Evolutionary conservation across 2,329 filamentous ascomycete genomes (phyloP).

Genomic region (Aphanoascus verrucosus): DNA sequence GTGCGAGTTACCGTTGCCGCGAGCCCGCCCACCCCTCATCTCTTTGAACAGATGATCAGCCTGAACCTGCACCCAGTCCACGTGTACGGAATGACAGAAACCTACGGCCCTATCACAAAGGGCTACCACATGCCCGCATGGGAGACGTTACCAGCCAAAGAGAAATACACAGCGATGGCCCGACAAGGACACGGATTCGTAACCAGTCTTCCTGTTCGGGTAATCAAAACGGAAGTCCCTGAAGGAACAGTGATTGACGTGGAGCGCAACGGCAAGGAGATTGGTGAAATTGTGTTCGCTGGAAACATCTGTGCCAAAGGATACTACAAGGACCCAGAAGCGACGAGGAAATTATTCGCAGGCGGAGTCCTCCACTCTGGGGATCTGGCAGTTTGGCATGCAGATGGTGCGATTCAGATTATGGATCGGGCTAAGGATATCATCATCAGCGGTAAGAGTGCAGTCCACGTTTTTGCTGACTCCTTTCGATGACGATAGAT

Average conservation of each 20-base stretch:
- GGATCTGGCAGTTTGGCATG: constrained; percentile 86
- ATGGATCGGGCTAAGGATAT: constrained; percentile 93
- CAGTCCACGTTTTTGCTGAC: not conserved
- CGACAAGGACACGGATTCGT: constrained; percentile 88
- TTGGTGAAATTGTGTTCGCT: constrained; percentile 73
- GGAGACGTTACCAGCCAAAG: constrained; percentile 60
- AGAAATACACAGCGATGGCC: constrained; percentile 84
- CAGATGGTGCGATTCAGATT: constrained; percentile 83
- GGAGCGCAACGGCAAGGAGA: constrained; percentile 58
- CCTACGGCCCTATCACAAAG: constrained; percentile 91
- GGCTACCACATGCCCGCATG: constrained; percentile 79
- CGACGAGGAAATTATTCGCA: constrained; percentile 74
- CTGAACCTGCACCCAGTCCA: constrained; percentile 86
- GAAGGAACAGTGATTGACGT: constrained; percentile 59
- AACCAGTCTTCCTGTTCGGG: constrained; percentile 65
- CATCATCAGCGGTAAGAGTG: constrained; percentile 71
- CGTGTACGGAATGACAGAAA: constrained; percentile 80
- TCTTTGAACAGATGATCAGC: constrained; percentile 84
- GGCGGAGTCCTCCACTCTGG: constrained; percentile 82
- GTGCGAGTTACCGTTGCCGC: constrained; percentile 89
- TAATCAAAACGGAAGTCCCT: constrained; percentile 68
- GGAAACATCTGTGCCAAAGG: constrained; percentile 89
- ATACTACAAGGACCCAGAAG: constrained; percentile 82
- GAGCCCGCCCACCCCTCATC: constrained; percentile 74
- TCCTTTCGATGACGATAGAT: not conserved